These are phyloP conservation scores for Mediolabrus comicus DNA, from an alignment of 108 stramenopile species.

Conservation along the genomic window DNA sequence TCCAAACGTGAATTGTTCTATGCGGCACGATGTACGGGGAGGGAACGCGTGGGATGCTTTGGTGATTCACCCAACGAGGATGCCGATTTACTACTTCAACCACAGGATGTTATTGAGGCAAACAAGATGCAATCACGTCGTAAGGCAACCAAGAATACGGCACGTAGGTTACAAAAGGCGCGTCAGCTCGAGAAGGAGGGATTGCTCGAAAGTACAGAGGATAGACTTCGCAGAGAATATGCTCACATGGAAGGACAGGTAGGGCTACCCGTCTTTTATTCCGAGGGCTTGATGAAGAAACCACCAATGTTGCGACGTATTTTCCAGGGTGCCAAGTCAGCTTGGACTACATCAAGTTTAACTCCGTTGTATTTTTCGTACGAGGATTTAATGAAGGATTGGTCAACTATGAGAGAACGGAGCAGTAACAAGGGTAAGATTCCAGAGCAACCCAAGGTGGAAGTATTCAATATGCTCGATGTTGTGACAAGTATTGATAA, in stretches of 20 bases:
- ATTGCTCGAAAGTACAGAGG: slow-evolving; percentile 22
- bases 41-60: slow-evolving; percentile 78
- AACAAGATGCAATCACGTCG: slow-evolving; percentile 52
- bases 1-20: slow-evolving; percentile 81
- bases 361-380: slow-evolving; percentile 82
- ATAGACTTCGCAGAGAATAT: slow-evolving; percentile 40
- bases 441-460: slow-evolving; percentile 61
- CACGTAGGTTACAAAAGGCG: slow-evolving; percentile 35
- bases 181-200: slow-evolving; percentile 45
- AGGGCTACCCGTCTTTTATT: slow-evolving; percentile 81
- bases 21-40: slow-evolving; percentile 74
- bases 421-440: slow-evolving; percentile 34
- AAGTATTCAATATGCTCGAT: slow-evolving; percentile 84
- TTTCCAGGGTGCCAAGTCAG: slow-evolving; percentile 40
- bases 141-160: slow-evolving; percentile 27
- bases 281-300: slow-evolving; percentile 54
- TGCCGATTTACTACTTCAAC: slow-evolving; percentile 48
- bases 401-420: slow-evolving; percentile 53
- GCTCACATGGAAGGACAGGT: slow-evolving; percentile 78
- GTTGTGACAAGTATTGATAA: slow-evolving; percentile 76
- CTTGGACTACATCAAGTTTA: slow-evolving; percentile 38
- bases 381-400: slow-evolving; percentile 75
- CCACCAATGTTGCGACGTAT: slow-evolving; percentile 38
- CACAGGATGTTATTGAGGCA: slow-evolving; percentile 55
- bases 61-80: slow-evolving; percentile 47